Evolutionary conservation across 192 early-diverging fungal genomes (phyloP).

Genomic region (Thamnidium elegans): DNA sequence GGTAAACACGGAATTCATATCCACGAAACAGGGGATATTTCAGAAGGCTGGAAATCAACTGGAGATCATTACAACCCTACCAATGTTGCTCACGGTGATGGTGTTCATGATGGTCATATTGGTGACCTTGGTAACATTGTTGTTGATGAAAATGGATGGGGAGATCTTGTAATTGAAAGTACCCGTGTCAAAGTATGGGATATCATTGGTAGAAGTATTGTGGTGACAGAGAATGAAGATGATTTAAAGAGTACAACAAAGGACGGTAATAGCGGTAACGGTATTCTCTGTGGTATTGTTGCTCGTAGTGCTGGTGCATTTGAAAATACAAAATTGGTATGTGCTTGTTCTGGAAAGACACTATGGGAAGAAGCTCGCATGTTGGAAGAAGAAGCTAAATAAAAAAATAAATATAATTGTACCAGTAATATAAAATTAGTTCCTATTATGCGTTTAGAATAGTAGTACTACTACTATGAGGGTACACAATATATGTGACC

Average conservation of each 20-base stretch:
- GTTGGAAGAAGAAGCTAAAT: slow-evolving; percentile 3
- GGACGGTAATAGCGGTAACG: slow-evolving; percentile 56
- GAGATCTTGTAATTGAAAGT: slow-evolving; percentile 74
- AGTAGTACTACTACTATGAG: too few relatives aligned
- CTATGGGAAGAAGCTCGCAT: slow-evolving; percentile 78
- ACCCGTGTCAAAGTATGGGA: slow-evolving; percentile 80
- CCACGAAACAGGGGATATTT: slow-evolving; percentile 80
- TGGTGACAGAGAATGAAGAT: slow-evolving; percentile 57
- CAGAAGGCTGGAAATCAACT: slow-evolving; percentile 48
- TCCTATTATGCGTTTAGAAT: too few relatives aligned
- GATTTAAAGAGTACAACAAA: slow-evolving; percentile 44
- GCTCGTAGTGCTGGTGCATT: slow-evolving; percentile 88
- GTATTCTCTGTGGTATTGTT: slow-evolving; percentile 78
- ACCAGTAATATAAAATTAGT: too few relatives aligned
- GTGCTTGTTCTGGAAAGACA: slow-evolving; percentile 81
- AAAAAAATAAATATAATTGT: background rate
- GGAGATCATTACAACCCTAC: slow-evolving; percentile 58
- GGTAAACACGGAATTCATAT: slow-evolving; percentile 70
- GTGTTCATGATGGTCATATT: slow-evolving; percentile 42
- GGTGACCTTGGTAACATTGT: slow-evolving; percentile 69
- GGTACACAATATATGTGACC: too few relatives aligned
- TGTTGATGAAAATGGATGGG: slow-evolving; percentile 69
- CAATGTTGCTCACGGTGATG: slow-evolving; percentile 44
- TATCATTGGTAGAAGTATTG: slow-evolving; percentile 85
- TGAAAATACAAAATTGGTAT: slow-evolving; percentile 86